These are phyloP conservation scores for Limnomonas spitsbergensis DNA, from an alignment of 139 green algal genomes.

Conservation along the genomic window DNA sequence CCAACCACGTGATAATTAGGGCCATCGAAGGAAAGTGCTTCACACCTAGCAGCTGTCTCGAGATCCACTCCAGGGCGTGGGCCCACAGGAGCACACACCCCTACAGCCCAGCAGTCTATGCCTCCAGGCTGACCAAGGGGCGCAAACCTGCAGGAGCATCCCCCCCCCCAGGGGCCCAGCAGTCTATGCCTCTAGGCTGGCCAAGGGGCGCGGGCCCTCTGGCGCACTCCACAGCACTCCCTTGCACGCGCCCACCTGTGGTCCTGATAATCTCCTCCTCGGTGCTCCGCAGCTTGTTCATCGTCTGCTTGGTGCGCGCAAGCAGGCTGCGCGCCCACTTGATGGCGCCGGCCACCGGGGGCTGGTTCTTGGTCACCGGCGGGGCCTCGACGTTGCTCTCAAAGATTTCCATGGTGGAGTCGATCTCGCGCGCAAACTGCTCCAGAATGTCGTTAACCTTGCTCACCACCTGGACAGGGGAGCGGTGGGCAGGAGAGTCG, in stretches of 20 bases:
- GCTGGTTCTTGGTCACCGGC: constrained; percentile 76
- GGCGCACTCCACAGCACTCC: too few species aligned
- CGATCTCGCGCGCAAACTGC: constrained; percentile 83
- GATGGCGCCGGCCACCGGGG: constrained; percentile 81
- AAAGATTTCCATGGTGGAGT: constrained; percentile 62
- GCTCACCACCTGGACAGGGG: constrained; percentile 64
- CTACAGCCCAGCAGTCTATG: too few species aligned
- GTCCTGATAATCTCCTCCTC: constrained; percentile 48
- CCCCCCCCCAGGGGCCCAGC: too few species aligned
- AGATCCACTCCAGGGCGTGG: too few species aligned
- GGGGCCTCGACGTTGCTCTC: constrained; percentile 56
- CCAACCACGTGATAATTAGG: too few species aligned
- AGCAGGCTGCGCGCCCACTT: constrained; percentile 83
- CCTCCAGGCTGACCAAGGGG: too few species aligned
- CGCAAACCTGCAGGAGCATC: too few species aligned
- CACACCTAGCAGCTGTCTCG: too few species aligned
- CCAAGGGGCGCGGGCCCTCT: too few species aligned
- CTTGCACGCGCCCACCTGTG: constrained; percentile 18
- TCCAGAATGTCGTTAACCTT: constrained; percentile 88
- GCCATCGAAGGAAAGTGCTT: too few species aligned
- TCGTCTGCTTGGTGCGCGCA: constrained; percentile 75
- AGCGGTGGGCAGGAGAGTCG: constrained; percentile 26
- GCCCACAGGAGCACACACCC: too few species aligned
- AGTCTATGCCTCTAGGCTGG: too few species aligned
- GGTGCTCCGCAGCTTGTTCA: constrained; percentile 65